Base-by-base conservation (phyloP, 2,329 filamentous ascomycete genomes). In the Zymoseptoria ardabiliae region DNA sequence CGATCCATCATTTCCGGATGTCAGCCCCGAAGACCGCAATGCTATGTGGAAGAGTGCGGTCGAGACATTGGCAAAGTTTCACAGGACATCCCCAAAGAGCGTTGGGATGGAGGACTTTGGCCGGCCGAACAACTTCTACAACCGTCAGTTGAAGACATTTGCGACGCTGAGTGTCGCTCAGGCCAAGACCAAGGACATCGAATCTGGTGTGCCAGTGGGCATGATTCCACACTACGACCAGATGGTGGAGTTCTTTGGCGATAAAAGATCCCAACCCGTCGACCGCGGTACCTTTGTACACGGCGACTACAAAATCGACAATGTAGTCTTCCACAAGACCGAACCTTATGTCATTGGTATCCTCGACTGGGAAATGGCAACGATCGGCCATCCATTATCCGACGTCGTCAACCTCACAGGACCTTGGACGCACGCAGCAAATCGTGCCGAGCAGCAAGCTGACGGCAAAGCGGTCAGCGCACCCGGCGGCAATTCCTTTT, bases 291-390 rank as follows among this genome's bases (percentile, higher is more conserved):
- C 87, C 4, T 82, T 97, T 63, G 87, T 97, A 28, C 94, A 97
- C 71, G 94, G 94, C 41, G 94, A 99, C 74, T 99, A 93, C 79
- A 99, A 97, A 79, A 96, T 81, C 57, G 79, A 80, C 64, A 81
- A 80, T 58, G 70, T 80, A 25, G 77, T 79, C 54, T 99, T 96
- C 74, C 90, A 97, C 78, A 89, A 89, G 76, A 92, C 89, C 0
- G 88, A 93, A 73, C 85, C 92, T 5, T 81, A 86, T 56, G 92
- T 97, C 11, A 92, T 97, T 74, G 94, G 93, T 3, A 91, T 97
- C 57, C 77, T 97, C 5, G 94, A 99, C 77, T 97, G 93, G 93
- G 94, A 97, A 78, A 96, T 99, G 91, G 91, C 91, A 41, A 97
- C 94, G 0, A 87, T 97, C 57, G 94, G 94, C n/a, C 93, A 99